phyloP scores from a whole-genome alignment of 495 filamentous ascomycete species.

The Trichoderma gamsii region DNA sequence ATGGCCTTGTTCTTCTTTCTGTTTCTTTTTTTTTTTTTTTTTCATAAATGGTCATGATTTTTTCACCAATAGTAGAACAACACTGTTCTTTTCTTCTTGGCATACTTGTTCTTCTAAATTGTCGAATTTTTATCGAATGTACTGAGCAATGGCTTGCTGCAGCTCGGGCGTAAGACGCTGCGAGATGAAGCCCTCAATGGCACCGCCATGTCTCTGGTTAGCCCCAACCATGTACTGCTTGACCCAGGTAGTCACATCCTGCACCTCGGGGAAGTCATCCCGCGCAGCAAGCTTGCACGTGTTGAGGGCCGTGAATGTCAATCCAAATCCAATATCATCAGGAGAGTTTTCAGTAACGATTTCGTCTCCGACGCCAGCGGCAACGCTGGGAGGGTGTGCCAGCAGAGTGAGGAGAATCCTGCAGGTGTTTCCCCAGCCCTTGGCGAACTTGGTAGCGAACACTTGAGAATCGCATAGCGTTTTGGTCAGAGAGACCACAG shows the following conservation, averaged over 20 bases:
- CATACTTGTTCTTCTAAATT: background rate
- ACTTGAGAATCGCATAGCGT: conserved; percentile 74
- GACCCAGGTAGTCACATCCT: conserved; percentile 75
- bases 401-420: conserved; percentile 82
- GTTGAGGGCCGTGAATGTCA: conserved; percentile 85
- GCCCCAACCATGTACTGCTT: conserved; percentile 58
- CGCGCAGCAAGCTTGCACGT: conserved; percentile 64
- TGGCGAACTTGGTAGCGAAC: conserved; percentile 68
- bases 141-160: conserved; percentile 35
- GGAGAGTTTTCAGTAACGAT: conserved; percentile 76
- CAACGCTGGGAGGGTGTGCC: conserved; percentile 73
- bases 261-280: conserved; percentile 78
- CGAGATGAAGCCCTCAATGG: conserved; percentile 31
- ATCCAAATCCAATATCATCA: conserved; percentile 89
- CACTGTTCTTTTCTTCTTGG: background rate
- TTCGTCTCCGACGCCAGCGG: conserved; percentile 59
- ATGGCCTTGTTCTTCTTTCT: background rate
- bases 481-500: conserved; percentile 86
- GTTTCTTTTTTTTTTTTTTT: background rate
- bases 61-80: background rate
- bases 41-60: background rate
- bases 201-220: conserved; percentile 37
- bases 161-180: conserved; percentile 36
- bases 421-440: conserved; percentile 84
- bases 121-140: conserved; percentile 29